Base-by-base conservation (phyloP, 257 asterid species). In the Nicotiana obtusifolia region DNA sequence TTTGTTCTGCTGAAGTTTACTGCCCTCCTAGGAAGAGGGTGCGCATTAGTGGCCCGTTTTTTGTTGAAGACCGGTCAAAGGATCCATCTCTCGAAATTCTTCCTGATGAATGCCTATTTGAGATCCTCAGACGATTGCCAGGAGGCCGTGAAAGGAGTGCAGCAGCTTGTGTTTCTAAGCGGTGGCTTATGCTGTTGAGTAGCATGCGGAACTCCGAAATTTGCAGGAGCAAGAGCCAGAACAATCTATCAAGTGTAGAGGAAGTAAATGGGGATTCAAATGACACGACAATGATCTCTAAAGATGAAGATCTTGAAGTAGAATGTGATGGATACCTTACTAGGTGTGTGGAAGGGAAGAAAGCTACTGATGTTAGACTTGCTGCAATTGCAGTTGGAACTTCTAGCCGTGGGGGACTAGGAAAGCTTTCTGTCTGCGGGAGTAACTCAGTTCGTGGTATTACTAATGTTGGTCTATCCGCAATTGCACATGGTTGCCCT, bases 91-190 rank as follows among this genome's bases (percentile, higher is more conserved):
- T 94, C 20, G 95, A 95, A 11, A 77, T 71, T 15, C 99, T 95
- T 78, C 99, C 99, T 0, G 95, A 95, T 22, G 97, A 94, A 82
- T 95, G 99, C 89, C 83, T 95, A 41, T 91, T 89, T 7, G 99
- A 95, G 95, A 91, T 95, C 92, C 88, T 95, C 83, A 86, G 90
- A 30, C 95, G 83, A 77, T 69, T 95, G 86, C 85, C 93, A 0
- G 91, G 95, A 30, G 97, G 97, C 16, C 89, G 77, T 0, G 98
- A 91, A 78, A 92, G 93, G 86, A 90, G 98, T 61, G 87, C 91
- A 7, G 84, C 97, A 1, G 95, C 97, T 30, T 91, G 97, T 80
- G 97, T 94, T 71, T 95, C 99, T 44, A 95, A 92, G 83, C 97
- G 92, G 10, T 95, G 99, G 99, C 93, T 95, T 13, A 82, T 82